Conservation (phyloP, 768 basidiomycete genomes). For the Amanita inopinata region DNA sequence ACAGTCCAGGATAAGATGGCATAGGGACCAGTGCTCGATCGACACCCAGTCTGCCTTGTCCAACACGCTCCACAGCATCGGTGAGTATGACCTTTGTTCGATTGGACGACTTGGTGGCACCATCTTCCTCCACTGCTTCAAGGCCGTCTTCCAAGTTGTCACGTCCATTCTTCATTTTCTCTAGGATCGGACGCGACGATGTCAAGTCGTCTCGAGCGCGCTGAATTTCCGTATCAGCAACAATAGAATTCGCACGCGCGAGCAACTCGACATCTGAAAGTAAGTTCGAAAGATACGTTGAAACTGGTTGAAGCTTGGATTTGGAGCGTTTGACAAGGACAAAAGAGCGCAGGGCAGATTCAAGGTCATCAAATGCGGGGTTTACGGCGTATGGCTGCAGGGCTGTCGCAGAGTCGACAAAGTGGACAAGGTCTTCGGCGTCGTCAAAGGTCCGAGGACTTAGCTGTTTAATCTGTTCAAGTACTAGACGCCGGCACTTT, state of each 20-base stretch:
- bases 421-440: constrained; percentile 90
- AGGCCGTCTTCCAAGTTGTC: constrained; percentile 74
- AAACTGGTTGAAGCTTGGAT: constrained; percentile 90
- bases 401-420: constrained; percentile 84
- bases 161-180: constrained; percentile 71
- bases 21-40: constrained; percentile 36
- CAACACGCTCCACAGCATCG: constrained; percentile 67
- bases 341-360: constrained; percentile 85
- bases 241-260: constrained; percentile 74
- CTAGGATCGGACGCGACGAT: constrained; percentile 68
- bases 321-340: constrained; percentile 93
- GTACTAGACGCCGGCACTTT: constrained; percentile 76
- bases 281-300: constrained; percentile 86
- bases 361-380: constrained; percentile 78
- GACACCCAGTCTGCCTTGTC: constrained; percentile 61
- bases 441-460: constrained; percentile 91
- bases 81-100: constrained; percentile 51
- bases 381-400: constrained; percentile 57
- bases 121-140: constrained; percentile 70
- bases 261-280: constrained; percentile 85
- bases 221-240: constrained; percentile 72
- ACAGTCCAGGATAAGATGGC: constrained; percentile 76
- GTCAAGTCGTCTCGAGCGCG: constrained; percentile 63
- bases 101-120: constrained; percentile 40
- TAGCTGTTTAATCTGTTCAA: constrained; percentile 90